These are phyloP conservation scores for Emydomyces testavorans DNA, from an alignment of 2,329 filamentous ascomycete genomes.

Conservation along the genomic window DNA sequence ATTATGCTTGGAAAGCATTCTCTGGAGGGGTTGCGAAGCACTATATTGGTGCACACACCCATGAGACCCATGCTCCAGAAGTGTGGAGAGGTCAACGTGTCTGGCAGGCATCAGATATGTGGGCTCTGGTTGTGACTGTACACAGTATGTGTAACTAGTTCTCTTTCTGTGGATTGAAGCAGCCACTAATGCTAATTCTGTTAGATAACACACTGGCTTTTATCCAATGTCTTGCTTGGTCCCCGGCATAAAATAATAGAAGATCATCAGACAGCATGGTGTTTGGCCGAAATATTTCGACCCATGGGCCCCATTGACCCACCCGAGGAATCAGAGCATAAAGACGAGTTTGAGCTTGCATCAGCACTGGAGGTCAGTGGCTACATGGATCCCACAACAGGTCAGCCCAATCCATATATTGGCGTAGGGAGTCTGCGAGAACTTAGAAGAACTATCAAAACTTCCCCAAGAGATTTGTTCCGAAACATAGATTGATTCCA, in stretches of 20 bases:
- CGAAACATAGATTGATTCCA: constrained; percentile 6
- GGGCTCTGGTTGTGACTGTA: constrained; percentile 13
- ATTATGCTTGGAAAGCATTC: constrained; percentile 4
- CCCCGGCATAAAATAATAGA: constrained; percentile 4
- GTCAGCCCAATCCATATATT: neutral
- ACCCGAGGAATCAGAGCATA: constrained; percentile 5
- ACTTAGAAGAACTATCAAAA: constrained; percentile 8
- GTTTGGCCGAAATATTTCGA: constrained; percentile 12
- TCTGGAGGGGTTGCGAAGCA: constrained; percentile 12
- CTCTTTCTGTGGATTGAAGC: constrained; percentile 1
- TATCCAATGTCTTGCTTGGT: constrained; percentile 9
- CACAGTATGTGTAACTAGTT: too few relatives aligned
- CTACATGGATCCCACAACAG: constrained; percentile 1
- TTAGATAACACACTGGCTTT: constrained; percentile 11
- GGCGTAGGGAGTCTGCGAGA: neutral
- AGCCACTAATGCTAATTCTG: neutral
- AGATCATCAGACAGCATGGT: constrained; percentile 11
- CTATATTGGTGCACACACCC: constrained; percentile 6
- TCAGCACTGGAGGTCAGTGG: neutral
- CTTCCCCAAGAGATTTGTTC: constrained; percentile 9
- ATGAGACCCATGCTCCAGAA: constrained; percentile 14
- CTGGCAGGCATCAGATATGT: constrained; percentile 15
- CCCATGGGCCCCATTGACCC: constrained; percentile 7
- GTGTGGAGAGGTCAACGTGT: constrained; percentile 13
- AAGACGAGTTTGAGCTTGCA: constrained; percentile 11